Evolutionary conservation across 2,329 filamentous ascomycete species (phyloP), one percentile per base, ranked within the genome.

Genomic region (Penicillium hordei): DNA sequence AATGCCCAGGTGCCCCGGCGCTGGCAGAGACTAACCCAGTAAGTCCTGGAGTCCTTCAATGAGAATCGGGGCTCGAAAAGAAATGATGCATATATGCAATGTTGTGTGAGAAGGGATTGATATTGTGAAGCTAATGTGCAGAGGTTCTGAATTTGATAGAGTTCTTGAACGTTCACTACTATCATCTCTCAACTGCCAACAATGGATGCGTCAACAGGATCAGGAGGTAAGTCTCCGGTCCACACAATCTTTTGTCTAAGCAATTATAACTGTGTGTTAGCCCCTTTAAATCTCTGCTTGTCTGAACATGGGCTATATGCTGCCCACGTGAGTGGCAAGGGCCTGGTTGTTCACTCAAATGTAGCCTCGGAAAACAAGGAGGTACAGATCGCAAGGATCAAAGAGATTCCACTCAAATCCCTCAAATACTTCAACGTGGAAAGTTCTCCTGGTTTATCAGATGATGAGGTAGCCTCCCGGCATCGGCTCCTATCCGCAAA

Each of bases 401-500:
- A 72, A 61, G 73, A 75, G 25, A 68, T 50, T n/a, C 52, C 55
- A 4, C 60, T 65, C 23, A 76, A 69, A 52, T 68, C 67, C 34
- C 33, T 76, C 13, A 74, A 68, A 52, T 72, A 74, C 31, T 71
- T 7, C 48, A 60, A 48, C 48, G 17, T 25, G 13, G n/a, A 36
- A 29, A 48, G 38, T 12, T 25, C 39, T 25, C 10, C 33, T 27
- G 48, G 34, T 12, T 19, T 29, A 29, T 48, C 36, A 23, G 38
- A 49, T 36, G 53, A 57, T 4, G 48, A 60, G 29, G 42, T 45
- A 9, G 33, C 49, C 54, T 68, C 69, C 61, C 66, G 61, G 34
- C 66, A 67, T 45, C 72, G 72, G 17, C 29, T 78, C 17, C 65
- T 78, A 2, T 72, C 65, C 44, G 70, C 70, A 25, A 76, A 67